Conservation (phyloP, 257 asterid species). For the Buddleja alternifolia region DNA sequence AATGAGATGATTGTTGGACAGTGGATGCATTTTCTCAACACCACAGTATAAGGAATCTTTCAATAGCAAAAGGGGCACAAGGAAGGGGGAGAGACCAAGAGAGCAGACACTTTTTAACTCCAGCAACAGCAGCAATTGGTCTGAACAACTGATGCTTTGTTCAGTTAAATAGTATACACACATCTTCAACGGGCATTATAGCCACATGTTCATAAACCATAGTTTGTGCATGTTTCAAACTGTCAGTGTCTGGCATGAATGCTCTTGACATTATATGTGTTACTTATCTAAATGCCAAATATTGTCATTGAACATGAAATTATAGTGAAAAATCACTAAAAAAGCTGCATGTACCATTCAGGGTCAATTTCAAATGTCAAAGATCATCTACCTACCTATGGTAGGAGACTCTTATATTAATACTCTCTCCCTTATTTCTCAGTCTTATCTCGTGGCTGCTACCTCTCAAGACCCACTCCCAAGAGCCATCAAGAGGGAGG, state of each 20-base stretch:
- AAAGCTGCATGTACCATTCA: neutral
- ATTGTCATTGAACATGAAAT: no score
- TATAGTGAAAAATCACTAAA: no score
- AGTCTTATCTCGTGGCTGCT: neutral
- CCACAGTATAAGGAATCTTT: conserved; percentile 27
- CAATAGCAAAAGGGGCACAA: conserved; percentile 17
- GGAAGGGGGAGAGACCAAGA: neutral
- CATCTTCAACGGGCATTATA: neutral
- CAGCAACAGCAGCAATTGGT: neutral
- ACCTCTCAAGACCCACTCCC: conserved; percentile 8
- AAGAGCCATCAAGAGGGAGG: neutral
- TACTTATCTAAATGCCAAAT: neutral
- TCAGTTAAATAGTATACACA: conserved; percentile 3
- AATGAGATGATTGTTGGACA: conserved; percentile 28
- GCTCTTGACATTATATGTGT: conserved; percentile 1
- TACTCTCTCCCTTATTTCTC: neutral
- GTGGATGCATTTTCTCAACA: conserved; percentile 26
- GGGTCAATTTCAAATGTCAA: neutral
- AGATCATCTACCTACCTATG: neutral
- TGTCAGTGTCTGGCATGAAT: neutral
- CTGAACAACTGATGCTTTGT: conserved; percentile 9
- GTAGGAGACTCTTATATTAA: neutral
- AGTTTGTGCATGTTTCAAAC: neutral
- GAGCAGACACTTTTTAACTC: neutral
- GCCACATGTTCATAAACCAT: neutral